Base-by-base conservation (phyloP, 805 yeast genomes). In the Blastobotrys muscicola region DNA sequence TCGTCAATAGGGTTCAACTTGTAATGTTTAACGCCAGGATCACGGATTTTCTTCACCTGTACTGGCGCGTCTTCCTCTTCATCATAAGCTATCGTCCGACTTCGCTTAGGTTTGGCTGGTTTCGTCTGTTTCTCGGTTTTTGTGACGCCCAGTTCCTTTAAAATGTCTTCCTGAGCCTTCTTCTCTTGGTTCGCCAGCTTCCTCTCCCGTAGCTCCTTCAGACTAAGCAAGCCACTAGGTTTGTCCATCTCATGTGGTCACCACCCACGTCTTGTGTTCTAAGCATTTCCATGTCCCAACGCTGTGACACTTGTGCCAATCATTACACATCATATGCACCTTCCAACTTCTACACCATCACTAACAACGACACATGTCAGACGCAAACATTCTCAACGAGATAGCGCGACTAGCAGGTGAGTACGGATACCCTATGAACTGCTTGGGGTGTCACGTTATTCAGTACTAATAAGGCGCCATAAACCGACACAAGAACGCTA, bases 381-480 rank as follows among this genome's bases (percentile, higher is more conserved):
- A 52, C 16, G 46, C 51, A 4, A 48, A 50, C 8, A 41, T 52
- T 16, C 39, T 52, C 16, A 41, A 50, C 13, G 48, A 52, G 37
- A 52, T 52, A 29, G 56, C 56, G 29, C 30, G 38, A 33, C 40
- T 52, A 30, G 56, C 56, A 37, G 52, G 53, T 50, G 44, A 14
- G 51, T 30, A 39, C 10, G 8, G n/a, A 10, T 12, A 39, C 8
- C 15, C 9, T 12, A 13, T 12, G 13, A 33, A 8, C 5, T 8
- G 29, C 20, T 38, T 8, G 16, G 3, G 23, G 7, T 11, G 8
- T 35, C 13, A 34, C 13, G 8, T 3, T 35, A n/a, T 5, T 33
- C 20, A 12, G 16, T 16, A 14, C 35, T 23, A 35, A 30, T 10
- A 23, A 47, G 55, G 55, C n/a, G 55, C 55, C 29, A 51, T 51